Base-by-base conservation (phyloP, 768 basidiomycete genomes). In the Russula ochroleuca region DNA sequence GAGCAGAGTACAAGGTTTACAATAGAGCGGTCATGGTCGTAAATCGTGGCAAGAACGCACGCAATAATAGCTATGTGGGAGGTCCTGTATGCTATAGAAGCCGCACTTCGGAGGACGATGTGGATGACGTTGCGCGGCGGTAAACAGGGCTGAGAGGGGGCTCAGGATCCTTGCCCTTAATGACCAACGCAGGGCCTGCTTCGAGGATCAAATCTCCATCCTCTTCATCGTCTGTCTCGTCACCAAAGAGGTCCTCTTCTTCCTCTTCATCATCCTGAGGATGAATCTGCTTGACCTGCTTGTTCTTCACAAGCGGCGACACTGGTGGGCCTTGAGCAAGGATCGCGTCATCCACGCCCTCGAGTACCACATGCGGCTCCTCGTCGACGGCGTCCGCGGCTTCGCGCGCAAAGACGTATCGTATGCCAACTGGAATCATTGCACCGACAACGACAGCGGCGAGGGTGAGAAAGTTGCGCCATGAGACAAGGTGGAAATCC, bases 401-500 rank as follows among this genome's bases (percentile, higher is more conserved):
- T 69, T 91, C 82, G 50, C 81, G 80, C 69, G 83, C 80, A 78
- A 93, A 92, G 78, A 86, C 88, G 69, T 90, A 91, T 63, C 93
- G 83, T 66, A 96, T 75, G 3, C 90, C 92, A 38, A 97, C 94
- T 7, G 94, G 94, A 60, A 96, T 92, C 77, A 96, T 79, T n/a
- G 92, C 95, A 6, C 94, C 94, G 14, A 94, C 81, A 61, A 90
- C 91, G 56, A 96, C 85, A 0, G 92, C 92, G 1, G 86, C 81
- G 23, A 98, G 79, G 13, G 88, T 85, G 67, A 96, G 81, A 72
- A 95, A 90, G 75, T 98, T 98, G 64, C 83, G 82, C 86, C 90
- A 88, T 61, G 94, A 96, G 67, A 98, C 84, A 54, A 98, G 82
- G 74, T 96, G 87, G 72, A 98, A 98, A 73, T 98, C 96, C 38